Base-by-base conservation (phyloP, 208 protist genomes). In the Crithidia brevicula region DNA sequence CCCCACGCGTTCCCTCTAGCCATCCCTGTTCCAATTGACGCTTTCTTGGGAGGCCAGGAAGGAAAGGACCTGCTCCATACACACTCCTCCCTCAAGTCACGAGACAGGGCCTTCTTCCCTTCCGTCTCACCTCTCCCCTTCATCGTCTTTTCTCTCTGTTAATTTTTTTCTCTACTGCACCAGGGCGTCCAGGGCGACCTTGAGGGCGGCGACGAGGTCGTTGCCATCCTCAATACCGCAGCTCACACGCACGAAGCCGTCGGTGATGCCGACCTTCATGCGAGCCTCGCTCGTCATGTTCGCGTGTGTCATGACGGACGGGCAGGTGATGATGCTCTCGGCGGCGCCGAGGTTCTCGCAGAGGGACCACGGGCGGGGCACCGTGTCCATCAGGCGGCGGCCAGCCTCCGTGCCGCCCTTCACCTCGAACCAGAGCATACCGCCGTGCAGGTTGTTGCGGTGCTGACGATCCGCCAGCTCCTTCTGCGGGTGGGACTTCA, bases 221-320 rank as follows among this genome's bases (percentile, higher is more conserved):
- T 89, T 77, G 38, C 72, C 67, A 36, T 98, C 97, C 79, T 99
- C 97, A 58, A 99, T 91, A 77, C 98, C 97, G 67, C 92, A 91
- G 43, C 86, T 98, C 9, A 98, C 83, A 36, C 97, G 86, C 43
- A 98, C 86, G 70, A 99, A 94, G 45, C 81, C 87, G 68, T 99
- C 97, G 16, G 89, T 97, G 67, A 98, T 98, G 67, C 95, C 97
- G 40, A 97, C 81, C 80, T 96, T 95, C 62, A 91, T 68, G 66
- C 92, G 93, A 66, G 96, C 88, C 69, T 98, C 94, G 22, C 43
- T 69, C 57, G 94, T 95, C 79, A 99, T 98, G 63, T 94, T 92
- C 13, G 97, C 97, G 72, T 99, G 98, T 2, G 97, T 99, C 97
- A 99, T 99, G 59, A 98, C 89, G 22, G 93, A 90, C 11, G 97